Evolutionary conservation across 2,329 filamentous ascomycete genomes (phyloP).

Genomic region (Aspergillus cejpii): DNA sequence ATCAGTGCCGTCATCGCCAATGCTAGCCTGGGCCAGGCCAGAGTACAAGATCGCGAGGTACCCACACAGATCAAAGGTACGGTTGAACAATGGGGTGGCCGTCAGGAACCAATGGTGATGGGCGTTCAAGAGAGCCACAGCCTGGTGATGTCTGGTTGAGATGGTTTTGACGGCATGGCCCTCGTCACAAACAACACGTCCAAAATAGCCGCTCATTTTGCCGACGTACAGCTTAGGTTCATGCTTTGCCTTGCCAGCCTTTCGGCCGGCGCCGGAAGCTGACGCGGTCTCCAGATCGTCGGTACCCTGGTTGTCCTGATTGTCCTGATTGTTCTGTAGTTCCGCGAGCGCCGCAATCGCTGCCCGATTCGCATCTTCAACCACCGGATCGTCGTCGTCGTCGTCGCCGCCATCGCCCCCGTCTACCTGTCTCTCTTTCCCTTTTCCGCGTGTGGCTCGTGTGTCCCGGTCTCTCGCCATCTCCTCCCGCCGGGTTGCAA

Average conservation of each 20-base stretch:
- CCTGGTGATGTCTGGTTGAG: neutral
- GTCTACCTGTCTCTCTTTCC: no score
- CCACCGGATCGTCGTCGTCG: no score
- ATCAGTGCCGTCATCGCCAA: neutral
- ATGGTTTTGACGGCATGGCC: neutral
- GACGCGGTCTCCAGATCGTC: no score
- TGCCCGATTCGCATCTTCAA: no score
- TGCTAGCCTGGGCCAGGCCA: neutral
- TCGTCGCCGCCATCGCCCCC: no score
- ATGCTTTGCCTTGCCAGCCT: neutral
- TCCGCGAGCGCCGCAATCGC: no score
- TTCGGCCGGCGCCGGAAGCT: neutral
- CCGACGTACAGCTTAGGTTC: no score
- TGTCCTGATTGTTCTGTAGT: no score
- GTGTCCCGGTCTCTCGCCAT: no score
- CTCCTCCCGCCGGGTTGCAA: no score
- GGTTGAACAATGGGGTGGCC: neutral
- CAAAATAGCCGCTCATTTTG: neutral
- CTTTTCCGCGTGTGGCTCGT: no score
- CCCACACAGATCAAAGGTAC: neutral
- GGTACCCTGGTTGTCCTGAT: no score
- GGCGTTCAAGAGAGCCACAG: neutral
- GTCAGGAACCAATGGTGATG: neutral
- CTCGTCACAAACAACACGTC: neutral
- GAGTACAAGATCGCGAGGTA: neutral